A percentile compares a stretch with the other conserved stretches of the same genome.
Conservation (phyloP, 2,329 filamentous ascomycete genomes). For the Xylariales sp. region DNA sequence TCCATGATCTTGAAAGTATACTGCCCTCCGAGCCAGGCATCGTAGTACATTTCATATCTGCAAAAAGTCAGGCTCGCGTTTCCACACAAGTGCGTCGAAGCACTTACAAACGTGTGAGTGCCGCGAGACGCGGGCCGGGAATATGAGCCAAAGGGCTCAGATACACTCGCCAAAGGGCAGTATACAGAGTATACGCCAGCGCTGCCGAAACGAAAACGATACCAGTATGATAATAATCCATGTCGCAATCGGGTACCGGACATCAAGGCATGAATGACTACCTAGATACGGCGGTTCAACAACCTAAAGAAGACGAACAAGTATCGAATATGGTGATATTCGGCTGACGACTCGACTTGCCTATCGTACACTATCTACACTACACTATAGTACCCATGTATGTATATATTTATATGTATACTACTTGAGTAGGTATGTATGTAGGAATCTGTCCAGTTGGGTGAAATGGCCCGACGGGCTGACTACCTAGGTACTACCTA, state of each 20-base stretch:
- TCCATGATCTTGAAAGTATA: conserved; percentile 31
- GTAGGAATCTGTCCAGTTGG: too few species aligned
- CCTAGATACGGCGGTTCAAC: background rate
- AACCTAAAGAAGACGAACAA: background rate
- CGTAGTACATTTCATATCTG: conserved; percentile 34
- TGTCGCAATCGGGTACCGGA: background rate
- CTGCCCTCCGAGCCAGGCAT: conserved; percentile 27
- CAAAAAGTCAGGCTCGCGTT: background rate
- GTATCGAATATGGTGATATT: background rate
- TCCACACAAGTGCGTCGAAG: background rate
- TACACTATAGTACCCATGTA: too few species aligned
- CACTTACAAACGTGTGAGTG: conserved; percentile 26
- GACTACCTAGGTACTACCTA: too few species aligned
- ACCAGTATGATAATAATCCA: conserved; percentile 9
- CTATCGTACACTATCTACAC: background rate
- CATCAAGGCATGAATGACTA: background rate
- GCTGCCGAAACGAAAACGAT: background rate
- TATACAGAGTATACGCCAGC: conserved; percentile 18
- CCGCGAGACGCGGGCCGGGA: conserved; percentile 31
- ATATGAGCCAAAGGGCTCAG: conserved; percentile 31
- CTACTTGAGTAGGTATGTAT: too few species aligned
- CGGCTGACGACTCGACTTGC: background rate
- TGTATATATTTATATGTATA: too few species aligned
- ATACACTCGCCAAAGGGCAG: conserved; percentile 27
- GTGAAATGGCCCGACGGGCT: too few species aligned